These are phyloP conservation scores for Colletotrichum lupini DNA, from an alignment of 2,329 filamentous ascomycete species.

Conservation along the genomic window DNA sequence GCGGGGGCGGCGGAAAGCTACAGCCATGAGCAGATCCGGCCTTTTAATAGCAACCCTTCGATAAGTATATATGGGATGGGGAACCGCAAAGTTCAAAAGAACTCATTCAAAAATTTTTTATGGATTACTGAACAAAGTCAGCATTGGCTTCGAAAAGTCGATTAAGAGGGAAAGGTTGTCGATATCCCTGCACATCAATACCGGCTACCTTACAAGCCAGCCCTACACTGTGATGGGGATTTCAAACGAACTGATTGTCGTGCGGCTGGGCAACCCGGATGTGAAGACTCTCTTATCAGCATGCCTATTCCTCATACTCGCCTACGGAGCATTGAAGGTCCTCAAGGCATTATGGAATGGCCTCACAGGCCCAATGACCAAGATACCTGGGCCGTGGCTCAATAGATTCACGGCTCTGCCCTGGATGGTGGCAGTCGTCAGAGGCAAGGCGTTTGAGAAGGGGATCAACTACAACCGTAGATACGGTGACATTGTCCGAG, in stretches of 20 bases:
- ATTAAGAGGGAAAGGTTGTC: background rate
- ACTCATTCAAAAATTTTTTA: background rate
- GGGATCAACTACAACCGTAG: background rate
- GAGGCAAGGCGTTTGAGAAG: background rate
- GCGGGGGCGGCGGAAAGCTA: background rate
- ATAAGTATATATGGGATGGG: background rate
- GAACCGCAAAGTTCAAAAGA: background rate
- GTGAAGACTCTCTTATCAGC: background rate
- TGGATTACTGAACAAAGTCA: background rate
- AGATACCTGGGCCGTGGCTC: background rate
- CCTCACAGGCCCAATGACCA: background rate
- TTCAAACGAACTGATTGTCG: background rate
- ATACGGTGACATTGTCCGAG: background rate
- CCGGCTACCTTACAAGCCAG: background rate
- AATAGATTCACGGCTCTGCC: background rate
- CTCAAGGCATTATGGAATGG: background rate
- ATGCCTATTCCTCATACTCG: background rate
- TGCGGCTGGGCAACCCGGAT: background rate
- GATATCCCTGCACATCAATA: background rate
- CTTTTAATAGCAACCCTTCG: background rate
- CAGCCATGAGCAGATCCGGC: background rate
- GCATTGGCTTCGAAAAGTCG: background rate
- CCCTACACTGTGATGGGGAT: background rate
- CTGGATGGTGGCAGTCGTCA: background rate
- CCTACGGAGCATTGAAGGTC: background rate